A percentile compares a stretch with the other conserved stretches of the same genome.
Conservation (phyloP, 495 filamentous ascomycete genomes). For the Podospora australis region DNA sequence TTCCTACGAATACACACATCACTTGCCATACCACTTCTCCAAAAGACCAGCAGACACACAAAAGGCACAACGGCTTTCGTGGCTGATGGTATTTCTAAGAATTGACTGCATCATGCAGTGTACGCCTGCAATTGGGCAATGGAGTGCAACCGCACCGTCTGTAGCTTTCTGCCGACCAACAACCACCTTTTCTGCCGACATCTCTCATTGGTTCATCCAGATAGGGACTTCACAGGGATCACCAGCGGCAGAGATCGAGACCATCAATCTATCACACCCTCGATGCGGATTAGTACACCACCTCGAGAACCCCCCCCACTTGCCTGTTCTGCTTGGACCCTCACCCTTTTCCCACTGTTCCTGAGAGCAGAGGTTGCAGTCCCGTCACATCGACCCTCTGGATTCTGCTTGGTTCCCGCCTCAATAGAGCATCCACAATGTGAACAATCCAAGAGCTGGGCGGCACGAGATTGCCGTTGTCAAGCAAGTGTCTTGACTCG, state of each 20-base stretch:
- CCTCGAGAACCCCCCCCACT: conserved; percentile 7
- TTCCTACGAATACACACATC: not conserved
- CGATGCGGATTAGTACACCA: conserved; percentile 11
- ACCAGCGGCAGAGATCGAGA: conserved; percentile 14
- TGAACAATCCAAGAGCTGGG: conserved; percentile 5
- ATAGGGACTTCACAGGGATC: not conserved
- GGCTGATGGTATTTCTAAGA: conserved; percentile 1
- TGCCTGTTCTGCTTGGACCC: conserved; percentile 9
- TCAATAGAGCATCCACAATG: not conserved
- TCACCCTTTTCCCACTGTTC: conserved; percentile 3
- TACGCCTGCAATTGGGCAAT: conserved; percentile 1
- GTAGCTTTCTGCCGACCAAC: conserved; percentile 8
- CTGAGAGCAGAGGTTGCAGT: not conserved
- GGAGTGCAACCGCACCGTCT: not conserved
- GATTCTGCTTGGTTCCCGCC: too few relatives aligned
- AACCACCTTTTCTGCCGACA: not conserved
- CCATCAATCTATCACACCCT: conserved; percentile 19
- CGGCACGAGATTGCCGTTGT: conserved; percentile 4
- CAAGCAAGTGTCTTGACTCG: not conserved
- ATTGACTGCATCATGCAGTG: conserved; percentile 8
- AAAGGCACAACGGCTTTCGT: not conserved
- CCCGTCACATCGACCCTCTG: conserved; percentile 12
- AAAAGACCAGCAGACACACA: not conserved
- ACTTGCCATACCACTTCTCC: not conserved
- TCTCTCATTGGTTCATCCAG: conserved; percentile 3